Evolutionary conservation across 352 stramenopile genomes (phyloP).

Genomic region (Globisporangium abappressorium): DNA sequence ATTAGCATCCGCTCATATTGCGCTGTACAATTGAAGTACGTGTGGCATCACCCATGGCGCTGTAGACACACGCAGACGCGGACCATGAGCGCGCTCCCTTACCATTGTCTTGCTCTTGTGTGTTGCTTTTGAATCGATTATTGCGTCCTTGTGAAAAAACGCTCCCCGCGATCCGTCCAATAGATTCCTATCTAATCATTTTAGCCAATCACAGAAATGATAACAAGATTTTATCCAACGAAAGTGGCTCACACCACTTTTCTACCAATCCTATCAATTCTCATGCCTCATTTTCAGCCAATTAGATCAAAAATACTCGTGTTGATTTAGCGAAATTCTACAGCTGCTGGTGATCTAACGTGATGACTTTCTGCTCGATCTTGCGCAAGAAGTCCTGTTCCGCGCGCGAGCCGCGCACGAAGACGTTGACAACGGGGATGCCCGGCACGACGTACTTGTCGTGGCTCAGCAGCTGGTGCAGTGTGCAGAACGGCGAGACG

Average conservation of each 20-base stretch:
- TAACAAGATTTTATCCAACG: not conserved
- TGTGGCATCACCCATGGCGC: not conserved
- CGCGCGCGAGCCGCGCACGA: constrained; percentile 64
- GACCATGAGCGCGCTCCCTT: constrained; percentile 1
- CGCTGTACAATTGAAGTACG: not conserved
- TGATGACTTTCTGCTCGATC: constrained; percentile 63
- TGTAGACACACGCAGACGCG: not conserved
- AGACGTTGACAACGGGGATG: constrained; percentile 82
- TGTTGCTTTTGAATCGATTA: constrained; percentile 5
- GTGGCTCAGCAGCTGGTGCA: constrained; percentile 69
- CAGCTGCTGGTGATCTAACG: constrained; percentile 30
- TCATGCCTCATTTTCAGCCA: constrained; percentile 16
- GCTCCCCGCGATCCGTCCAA: constrained; percentile 12
- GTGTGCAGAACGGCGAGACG: constrained; percentile 75
- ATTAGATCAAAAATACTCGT: constrained; percentile 11
- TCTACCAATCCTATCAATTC: constrained; percentile 19
- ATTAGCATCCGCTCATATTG: not conserved
- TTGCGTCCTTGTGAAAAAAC: constrained; percentile 8
- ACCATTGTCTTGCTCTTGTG: constrained; percentile 14
- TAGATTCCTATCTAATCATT: constrained; percentile 3
- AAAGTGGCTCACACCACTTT: not conserved
- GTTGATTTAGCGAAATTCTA: not conserved
- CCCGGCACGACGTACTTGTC: constrained; percentile 79
- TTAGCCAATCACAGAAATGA: constrained; percentile 6
- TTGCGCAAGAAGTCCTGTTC: constrained; percentile 63